Percentiles rank a stretch among this genome's conserved stretches.
Conservation (phyloP, 768 basidiomycete genomes). For the Melanogaster broomeanus region DNA sequence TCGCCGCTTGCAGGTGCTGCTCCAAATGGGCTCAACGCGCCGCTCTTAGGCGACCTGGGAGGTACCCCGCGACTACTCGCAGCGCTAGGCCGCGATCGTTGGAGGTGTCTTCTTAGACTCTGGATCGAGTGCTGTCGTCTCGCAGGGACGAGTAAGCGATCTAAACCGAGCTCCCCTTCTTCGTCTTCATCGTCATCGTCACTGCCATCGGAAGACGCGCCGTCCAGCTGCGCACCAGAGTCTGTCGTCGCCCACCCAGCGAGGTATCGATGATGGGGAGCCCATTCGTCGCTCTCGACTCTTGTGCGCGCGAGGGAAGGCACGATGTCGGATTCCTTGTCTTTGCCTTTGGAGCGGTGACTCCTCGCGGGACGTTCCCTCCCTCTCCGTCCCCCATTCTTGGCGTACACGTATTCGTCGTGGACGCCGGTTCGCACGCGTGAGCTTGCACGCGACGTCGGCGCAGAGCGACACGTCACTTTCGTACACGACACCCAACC, state of each 20-base stretch:
- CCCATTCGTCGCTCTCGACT: conserved; percentile 60
- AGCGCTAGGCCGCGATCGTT: conserved; percentile 16
- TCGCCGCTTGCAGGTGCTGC: conserved; percentile 1
- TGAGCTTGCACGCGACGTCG: conserved; percentile 62
- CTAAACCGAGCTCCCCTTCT: conserved; percentile 63
- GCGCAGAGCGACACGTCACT: conserved; percentile 72
- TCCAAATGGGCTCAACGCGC: conserved; percentile 18
- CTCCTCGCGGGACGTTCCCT: conserved; percentile 15
- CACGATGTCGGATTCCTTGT: conserved; percentile 40
- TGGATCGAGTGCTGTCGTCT: conserved; percentile 75
- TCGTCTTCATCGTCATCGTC: conserved; percentile 46
- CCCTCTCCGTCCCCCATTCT: conserved; percentile 27
- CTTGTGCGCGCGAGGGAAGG: conserved; percentile 64
- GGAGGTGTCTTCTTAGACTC: conserved; percentile 67
- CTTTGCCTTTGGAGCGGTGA: conserved; percentile 26
- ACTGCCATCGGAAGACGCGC: conserved; percentile 22
- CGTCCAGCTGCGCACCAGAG: conserved; percentile 11
- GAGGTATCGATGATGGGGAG: conserved; percentile 34
- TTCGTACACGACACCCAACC: conserved; percentile 49
- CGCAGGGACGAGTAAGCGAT: conserved; percentile 66
- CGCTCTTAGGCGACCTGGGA: conserved; percentile 15
- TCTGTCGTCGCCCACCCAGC: conserved; percentile 35
- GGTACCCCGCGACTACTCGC: conserved; percentile 13
- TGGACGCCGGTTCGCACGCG: conserved; percentile 30
- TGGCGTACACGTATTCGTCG: conserved; percentile 12